A percentile compares a stretch with the other conserved stretches of the same genome.
Conservation (phyloP, 176 grass and related monocot species). For the Tuctoria greenei region DNA sequence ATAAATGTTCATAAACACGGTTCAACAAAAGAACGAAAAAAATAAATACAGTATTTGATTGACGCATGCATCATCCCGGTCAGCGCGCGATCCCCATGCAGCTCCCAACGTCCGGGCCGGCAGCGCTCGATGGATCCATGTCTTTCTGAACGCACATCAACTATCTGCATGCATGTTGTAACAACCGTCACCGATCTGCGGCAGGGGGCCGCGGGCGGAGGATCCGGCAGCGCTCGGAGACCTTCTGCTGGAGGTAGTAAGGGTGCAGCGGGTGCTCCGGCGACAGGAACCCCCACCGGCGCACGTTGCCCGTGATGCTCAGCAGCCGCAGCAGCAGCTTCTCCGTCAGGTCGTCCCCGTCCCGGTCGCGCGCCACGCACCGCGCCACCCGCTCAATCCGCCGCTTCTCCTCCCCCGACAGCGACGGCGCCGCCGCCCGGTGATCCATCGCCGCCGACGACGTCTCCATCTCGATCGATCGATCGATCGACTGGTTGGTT, state of each 20-base stretch:
- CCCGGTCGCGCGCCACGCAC: conserved; percentile 61
- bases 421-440: conserved; percentile 27
- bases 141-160: no score
- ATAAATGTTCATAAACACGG: no score
- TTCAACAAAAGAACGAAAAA: no score
- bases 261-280: conserved; percentile 64
- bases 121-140: no score
- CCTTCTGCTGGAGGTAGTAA: conserved; percentile 74
- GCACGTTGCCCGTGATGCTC: conserved; percentile 59
- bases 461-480: conserved; percentile 32
- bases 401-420: conserved; percentile 58
- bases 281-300: conserved; percentile 68
- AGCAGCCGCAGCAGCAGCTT: conserved; percentile 57
- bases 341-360: conserved; percentile 62
- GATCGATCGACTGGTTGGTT: no score
- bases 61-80: no score
- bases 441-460: conserved; percentile 30
- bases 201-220: conserved; percentile 40
- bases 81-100: no score
- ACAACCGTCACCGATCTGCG: conserved; percentile 38
- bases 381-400: conserved; percentile 67
- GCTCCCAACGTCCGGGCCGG: no score
- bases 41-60: no score
- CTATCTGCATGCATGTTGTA: no score
- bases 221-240: conserved; percentile 77